phyloP scores from a whole-genome alignment of 139 green algal genomes.

The Micromonas pusilla region DNA sequence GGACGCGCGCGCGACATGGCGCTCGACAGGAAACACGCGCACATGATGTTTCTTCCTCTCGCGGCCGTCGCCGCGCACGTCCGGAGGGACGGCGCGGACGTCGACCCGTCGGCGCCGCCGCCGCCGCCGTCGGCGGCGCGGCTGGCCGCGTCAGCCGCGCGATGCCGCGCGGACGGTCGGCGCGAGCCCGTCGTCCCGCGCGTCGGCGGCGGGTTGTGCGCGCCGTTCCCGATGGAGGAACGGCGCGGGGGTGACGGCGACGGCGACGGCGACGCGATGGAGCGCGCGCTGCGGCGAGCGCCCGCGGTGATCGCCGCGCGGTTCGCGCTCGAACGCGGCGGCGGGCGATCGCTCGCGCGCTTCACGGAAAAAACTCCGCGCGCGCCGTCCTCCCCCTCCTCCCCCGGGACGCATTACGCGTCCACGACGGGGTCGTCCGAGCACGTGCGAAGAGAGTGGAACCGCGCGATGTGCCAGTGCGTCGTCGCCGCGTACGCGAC shows the following conservation, averaged over 20 bases:
- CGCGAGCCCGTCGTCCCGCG: background rate
- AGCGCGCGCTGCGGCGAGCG: background rate
- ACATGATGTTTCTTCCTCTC: constrained; percentile 28
- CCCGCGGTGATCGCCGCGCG: background rate
- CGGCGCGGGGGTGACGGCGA: background rate
- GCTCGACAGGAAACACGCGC: constrained; percentile 17
- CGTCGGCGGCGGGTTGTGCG: constrained; percentile 18
- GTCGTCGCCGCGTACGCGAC: background rate
- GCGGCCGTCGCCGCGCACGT: constrained; percentile 28
- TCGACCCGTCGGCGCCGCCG: constrained; percentile 4
- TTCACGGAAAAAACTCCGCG: background rate
- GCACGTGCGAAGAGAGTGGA: background rate
- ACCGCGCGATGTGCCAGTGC: background rate
- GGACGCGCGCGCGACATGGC: constrained; percentile 32
- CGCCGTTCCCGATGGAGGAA: background rate
- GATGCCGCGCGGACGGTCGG: background rate
- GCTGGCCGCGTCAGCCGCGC: background rate
- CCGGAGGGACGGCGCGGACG: constrained; percentile 19
- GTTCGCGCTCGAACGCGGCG: background rate
- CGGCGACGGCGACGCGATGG: background rate
- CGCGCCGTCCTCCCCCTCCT: background rate
- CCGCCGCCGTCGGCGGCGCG: background rate
- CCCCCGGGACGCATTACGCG: too few species aligned
- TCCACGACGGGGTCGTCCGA: too few species aligned
- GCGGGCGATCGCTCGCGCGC: background rate